These are phyloP conservation scores for Paramecium octaurelia DNA, from an alignment of 73 alveolate genomes.

Conservation along the genomic window DNA sequence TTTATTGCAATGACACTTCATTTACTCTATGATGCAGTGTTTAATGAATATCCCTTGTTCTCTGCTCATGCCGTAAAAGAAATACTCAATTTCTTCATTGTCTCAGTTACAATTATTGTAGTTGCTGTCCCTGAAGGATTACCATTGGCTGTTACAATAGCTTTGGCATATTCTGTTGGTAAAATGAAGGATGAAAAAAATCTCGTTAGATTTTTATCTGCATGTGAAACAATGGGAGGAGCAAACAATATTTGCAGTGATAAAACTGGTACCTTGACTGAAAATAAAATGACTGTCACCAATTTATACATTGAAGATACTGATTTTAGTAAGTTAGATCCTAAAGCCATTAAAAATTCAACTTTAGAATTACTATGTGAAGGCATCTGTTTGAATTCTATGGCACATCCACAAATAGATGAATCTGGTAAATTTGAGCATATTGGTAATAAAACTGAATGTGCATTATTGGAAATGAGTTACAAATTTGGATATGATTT, in stretches of 20 bases:
- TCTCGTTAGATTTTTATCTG: constrained; percentile 90
- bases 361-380: constrained; percentile 33
- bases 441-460: constrained; percentile 77
- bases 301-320: constrained; percentile 79
- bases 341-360: not conserved
- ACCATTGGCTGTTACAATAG: constrained; percentile 95
- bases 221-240: constrained; percentile 97
- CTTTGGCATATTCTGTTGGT: constrained; percentile 90
- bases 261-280: constrained; percentile 96
- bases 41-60: constrained; percentile 65
- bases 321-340: constrained; percentile 58
- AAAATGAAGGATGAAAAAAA: constrained; percentile 94
- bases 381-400: constrained; percentile 54
- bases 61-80: constrained; percentile 73
- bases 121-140: constrained; percentile 98
- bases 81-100: constrained; percentile 80
- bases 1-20: constrained; percentile 78
- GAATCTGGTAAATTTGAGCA: constrained; percentile 63
- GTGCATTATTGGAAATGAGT: constrained; percentile 68
- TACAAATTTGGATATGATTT: constrained; percentile 49
- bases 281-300: constrained; percentile 89
- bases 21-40: constrained; percentile 64
- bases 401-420: constrained; percentile 60
- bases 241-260: constrained; percentile 93
- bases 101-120: constrained; percentile 91